Evolutionary conservation across 169 alveolate genomes (phyloP).

Genomic region (Plasmodium inui): DNA sequence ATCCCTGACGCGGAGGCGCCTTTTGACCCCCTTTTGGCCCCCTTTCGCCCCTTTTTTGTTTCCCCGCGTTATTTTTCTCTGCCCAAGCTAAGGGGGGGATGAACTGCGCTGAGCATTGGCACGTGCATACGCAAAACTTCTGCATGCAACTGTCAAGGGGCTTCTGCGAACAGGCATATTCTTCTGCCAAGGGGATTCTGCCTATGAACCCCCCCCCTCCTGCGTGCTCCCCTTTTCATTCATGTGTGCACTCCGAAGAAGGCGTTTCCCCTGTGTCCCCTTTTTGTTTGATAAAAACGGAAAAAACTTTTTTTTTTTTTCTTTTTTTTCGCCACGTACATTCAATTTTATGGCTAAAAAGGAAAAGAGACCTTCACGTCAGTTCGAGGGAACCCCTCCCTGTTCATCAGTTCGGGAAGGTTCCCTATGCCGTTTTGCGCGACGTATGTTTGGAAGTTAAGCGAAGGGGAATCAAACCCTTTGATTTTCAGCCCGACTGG

Average conservation of each 20-base stretch:
- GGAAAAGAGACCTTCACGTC: not conserved
- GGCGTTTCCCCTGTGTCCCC: not conserved
- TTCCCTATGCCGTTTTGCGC: not conserved
- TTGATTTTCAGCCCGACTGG: not conserved
- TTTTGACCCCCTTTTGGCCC: too few relatives aligned
- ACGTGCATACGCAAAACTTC: not conserved
- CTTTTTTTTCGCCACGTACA: not conserved
- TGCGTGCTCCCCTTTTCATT: not conserved
- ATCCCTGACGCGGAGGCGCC: not conserved
- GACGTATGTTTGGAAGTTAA: not conserved
- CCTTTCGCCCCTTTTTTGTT: not conserved
- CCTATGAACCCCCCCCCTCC: too few relatives aligned
- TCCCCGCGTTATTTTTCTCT: not conserved
- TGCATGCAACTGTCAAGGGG: not conserved
- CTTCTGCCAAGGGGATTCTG: not conserved
- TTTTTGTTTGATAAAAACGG: not conserved
- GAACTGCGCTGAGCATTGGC: not conserved
- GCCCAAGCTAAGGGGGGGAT: too few relatives aligned
- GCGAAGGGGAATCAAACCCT: not conserved
- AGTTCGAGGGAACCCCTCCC: not conserved
- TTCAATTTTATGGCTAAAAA: constrained; percentile 2
- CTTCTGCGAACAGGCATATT: not conserved
- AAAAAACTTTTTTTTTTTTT: constrained; percentile 3
- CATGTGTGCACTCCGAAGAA: constrained; percentile 6
- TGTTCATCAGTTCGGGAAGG: not conserved